These are phyloP conservation scores for Mixia osmundae DNA, from an alignment of 1,284 basidiomycete genomes.

Conservation along the genomic window DNA sequence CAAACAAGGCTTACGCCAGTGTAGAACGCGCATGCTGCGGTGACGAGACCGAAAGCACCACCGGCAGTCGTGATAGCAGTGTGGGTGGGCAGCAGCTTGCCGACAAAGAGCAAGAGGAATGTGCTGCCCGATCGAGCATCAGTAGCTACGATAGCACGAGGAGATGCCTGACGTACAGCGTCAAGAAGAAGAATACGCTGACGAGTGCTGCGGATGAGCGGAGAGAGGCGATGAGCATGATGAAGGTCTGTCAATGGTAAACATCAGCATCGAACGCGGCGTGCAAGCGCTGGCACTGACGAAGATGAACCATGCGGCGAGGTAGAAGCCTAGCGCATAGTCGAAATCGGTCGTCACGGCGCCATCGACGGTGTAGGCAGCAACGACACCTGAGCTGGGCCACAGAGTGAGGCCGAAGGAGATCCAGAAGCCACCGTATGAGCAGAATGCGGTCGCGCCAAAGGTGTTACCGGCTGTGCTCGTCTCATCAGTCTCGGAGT, in stretches of 20 bases:
- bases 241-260: no score
- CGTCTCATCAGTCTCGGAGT: background rate
- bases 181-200: slow-evolving; percentile 46
- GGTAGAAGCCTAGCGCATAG: slow-evolving; percentile 25
- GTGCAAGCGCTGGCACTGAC: no score
- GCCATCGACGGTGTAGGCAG: slow-evolving; percentile 19
- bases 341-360: slow-evolving; percentile 25
- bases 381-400: slow-evolving; percentile 28
- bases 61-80: slow-evolving; percentile 29
- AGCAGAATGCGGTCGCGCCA: slow-evolving; percentile 43
- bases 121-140: background rate
- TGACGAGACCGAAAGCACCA: slow-evolving; percentile 38
- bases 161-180: slow-evolving; percentile 25
- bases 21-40: slow-evolving; percentile 17
- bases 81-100: slow-evolving; percentile 1
- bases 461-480: slow-evolving; percentile 42
- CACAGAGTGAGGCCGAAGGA: slow-evolving; percentile 19
- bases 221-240: slow-evolving; percentile 31
- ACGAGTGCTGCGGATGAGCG: slow-evolving; percentile 42
- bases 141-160: slow-evolving; percentile 4
- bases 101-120: background rate
- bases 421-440: slow-evolving; percentile 52
- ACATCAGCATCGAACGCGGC: no score
- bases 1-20: no score
- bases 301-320: slow-evolving; percentile 32